A percentile compares a stretch with the other conserved stretches of the same genome.
phyloP scores from a whole-genome alignment of 192 early-diverging fungal species.

The Physocladia obscura region DNA sequence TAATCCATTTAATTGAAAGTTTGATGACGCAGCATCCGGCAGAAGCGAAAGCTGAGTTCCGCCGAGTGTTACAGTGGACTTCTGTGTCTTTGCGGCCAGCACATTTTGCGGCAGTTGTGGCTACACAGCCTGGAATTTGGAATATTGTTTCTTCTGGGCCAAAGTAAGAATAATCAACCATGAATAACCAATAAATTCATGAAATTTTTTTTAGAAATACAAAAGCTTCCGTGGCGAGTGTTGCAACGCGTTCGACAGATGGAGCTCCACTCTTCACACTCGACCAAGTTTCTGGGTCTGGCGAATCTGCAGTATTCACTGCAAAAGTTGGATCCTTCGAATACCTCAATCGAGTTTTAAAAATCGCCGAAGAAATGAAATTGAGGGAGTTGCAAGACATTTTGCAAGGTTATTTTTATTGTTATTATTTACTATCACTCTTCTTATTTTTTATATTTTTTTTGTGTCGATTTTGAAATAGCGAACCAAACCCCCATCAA shows the following conservation, averaged over 20 bases:
- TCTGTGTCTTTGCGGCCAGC: conserved; percentile 29
- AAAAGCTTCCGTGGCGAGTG: conserved; percentile 38
- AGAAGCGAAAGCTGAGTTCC: conserved; percentile 53
- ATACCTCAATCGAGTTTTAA: conserved; percentile 38
- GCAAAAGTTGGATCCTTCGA: conserved; percentile 49
- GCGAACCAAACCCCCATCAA: conserved; percentile 52
- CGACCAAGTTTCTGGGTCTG: conserved; percentile 28
- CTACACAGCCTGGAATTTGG: background rate
- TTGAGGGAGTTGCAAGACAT: conserved; percentile 52
- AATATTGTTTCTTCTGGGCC: background rate
- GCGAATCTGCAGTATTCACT: conserved; percentile 18
- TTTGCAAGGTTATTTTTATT: conserved; percentile 45
- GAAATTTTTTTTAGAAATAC: conserved; percentile 2
- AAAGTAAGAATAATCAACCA: conserved; percentile 20
- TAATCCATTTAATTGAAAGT: conserved; percentile 46
- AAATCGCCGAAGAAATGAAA: conserved; percentile 47
- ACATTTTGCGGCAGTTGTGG: conserved; percentile 24
- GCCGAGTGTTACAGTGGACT: conserved; percentile 45
- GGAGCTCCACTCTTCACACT: conserved; percentile 47
- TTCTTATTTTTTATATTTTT: background rate
- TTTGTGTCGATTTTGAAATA: conserved; percentile 10
- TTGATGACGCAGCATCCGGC: conserved; percentile 43
- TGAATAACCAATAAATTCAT: background rate
- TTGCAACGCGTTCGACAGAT: conserved; percentile 32
- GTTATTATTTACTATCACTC: background rate